phyloP scores from a whole-genome alignment of 73 alveolate genomes.

The Durusdinium trenchii region DNA sequence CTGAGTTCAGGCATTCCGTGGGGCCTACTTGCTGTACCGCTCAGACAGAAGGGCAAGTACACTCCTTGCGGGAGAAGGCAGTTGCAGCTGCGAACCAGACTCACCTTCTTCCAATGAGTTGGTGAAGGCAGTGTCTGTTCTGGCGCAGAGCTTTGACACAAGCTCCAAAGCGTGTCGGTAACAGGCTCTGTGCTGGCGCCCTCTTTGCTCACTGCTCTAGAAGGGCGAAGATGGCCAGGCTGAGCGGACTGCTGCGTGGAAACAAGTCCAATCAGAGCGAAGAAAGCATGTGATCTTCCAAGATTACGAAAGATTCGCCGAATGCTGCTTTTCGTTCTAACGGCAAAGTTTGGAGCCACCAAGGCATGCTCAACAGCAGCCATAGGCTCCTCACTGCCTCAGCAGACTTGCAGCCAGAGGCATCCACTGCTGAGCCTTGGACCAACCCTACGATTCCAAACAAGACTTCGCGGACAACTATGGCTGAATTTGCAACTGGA shows the following conservation, averaged over 20 bases:
- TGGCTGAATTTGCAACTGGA: background rate
- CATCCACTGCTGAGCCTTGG: background rate
- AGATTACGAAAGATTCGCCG: background rate
- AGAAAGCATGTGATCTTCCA: background rate
- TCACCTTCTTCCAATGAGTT: background rate
- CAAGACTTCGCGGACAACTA: background rate
- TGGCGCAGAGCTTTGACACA: background rate
- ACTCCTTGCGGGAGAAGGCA: background rate
- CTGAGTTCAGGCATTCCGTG: no score
- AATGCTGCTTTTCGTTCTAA: background rate
- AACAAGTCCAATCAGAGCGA: constrained; percentile 44
- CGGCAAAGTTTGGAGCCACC: constrained; percentile 26
- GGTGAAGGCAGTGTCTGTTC: background rate
- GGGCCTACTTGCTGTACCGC: no score
- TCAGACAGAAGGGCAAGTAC: background rate
- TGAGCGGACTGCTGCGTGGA: constrained; percentile 2
- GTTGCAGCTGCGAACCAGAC: background rate
- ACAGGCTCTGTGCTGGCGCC: background rate
- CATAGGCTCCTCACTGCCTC: constrained; percentile 6
- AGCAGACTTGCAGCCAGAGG: background rate
- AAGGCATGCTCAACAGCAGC: background rate
- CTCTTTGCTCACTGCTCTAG: background rate
- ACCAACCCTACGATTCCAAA: background rate
- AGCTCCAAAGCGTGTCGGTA: background rate
- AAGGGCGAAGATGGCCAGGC: background rate